Percentiles rank a stretch among this genome's conserved stretches.
Conservation (phyloP, 2,329 filamentous ascomycete genomes). For the Exophiala lecanii-corni region DNA sequence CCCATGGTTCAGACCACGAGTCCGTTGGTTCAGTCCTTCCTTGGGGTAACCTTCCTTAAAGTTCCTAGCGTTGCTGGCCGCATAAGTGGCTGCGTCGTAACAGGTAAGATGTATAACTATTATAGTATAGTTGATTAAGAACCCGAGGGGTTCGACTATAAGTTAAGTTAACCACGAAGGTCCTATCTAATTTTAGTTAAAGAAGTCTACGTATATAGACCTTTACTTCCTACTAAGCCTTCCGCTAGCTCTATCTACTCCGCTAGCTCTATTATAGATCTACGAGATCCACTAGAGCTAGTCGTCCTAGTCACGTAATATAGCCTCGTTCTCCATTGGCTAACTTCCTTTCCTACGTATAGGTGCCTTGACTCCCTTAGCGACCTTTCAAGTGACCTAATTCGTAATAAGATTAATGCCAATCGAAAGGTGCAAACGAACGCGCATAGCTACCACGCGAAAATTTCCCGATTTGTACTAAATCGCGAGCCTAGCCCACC, state of each 20-base stretch:
- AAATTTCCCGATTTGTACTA: too few relatives aligned
- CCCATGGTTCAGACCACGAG: too few relatives aligned
- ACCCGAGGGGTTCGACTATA: slow-evolving; percentile 2
- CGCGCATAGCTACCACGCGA: too few relatives aligned
- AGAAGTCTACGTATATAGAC: slow-evolving; percentile 1
- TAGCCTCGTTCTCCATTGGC: slow-evolving; percentile 1
- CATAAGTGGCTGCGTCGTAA: too few relatives aligned
- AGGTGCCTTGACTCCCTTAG: not conserved
- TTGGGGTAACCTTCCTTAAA: too few relatives aligned
- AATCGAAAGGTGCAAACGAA: too few relatives aligned
- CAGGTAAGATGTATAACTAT: too few relatives aligned
- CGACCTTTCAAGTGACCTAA: not conserved
- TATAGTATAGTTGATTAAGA: too few relatives aligned
- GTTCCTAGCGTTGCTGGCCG: too few relatives aligned
- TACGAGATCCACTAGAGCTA: not conserved
- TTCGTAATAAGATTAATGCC: too few relatives aligned
- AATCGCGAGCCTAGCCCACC: too few relatives aligned
- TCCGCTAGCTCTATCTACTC: not conserved
- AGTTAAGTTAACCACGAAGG: slow-evolving; percentile 1
- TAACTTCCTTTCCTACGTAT: not conserved
- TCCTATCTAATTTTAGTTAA: not conserved
- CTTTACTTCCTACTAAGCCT: not conserved
- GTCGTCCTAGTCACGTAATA: not conserved
- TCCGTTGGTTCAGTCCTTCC: too few relatives aligned
- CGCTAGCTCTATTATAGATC: not conserved